Evolutionary conservation across 1,284 basidiomycete species (phyloP), one percentile per base, ranked within the genome.

Genomic region (Tylopilus orsonianus): DNA sequence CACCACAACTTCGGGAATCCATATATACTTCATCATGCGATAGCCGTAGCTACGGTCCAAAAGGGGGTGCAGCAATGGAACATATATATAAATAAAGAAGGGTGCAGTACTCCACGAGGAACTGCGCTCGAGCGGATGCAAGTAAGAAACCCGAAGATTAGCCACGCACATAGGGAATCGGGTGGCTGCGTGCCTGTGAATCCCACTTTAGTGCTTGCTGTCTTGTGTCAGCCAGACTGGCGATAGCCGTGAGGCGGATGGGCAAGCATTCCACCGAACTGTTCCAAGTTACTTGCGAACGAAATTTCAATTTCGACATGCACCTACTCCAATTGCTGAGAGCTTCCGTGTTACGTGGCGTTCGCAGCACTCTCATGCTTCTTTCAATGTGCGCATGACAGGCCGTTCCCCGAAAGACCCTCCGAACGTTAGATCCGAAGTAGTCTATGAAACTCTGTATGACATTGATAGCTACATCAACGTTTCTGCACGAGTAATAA

Each of bases 21-120:
- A 49, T 55, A 49, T 48, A 61, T 57, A 57, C 34, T n/a, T 14
- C 10, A 30, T 20, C 18, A 14, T 14, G 22, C 24, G 37, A 26
- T 20, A 16, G 22, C 18, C 19, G n/a, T 41, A 9, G 23, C 18
- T 32, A 38, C 37, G 32, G 30, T 41, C 33, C 46, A 34, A 35
- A 29, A 30, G 33, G 44, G 37, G 18, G 36, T 41, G 26, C 3
- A n/a, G 27, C 5, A 8, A 29, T 3, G 5, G 5, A 2, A 4
- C 4, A 22, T 13, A 3, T 36, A 51, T 40, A 41, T 37, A 50
- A 44, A 57, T 43, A 45, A 30, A 27, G n/a, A 19, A 35, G 5
- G 6, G 24, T 34, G 20, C 8, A 8, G 18, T 2, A 14, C 20
- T 34, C 24, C 18, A 33, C 19, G 7, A 6, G 19, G 10, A 10